Evolutionary conservation across 1,139 yeast species (phyloP).

Genomic region (Tardiomyces depauwii): DNA sequence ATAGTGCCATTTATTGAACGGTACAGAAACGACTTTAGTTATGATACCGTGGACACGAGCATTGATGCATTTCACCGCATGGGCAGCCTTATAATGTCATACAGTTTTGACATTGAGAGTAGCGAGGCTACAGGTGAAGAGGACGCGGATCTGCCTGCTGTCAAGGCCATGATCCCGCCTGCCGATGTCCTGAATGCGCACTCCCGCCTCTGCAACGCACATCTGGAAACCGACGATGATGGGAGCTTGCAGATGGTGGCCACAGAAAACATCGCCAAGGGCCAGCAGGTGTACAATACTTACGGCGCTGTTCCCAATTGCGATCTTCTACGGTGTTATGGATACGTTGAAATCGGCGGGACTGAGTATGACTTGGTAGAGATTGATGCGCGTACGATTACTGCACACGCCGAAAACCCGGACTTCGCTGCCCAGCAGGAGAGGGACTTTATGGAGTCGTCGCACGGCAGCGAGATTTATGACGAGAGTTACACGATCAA

Average conservation of each 20-base stretch:
- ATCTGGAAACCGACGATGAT: conserved; percentile 29
- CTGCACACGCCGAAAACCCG: conserved; percentile 10
- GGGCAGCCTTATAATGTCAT: conserved; percentile 61
- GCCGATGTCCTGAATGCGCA: conserved; percentile 90
- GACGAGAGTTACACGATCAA: conserved; percentile 5
- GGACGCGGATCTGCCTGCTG: conserved; percentile 26
- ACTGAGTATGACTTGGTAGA: conserved; percentile 80
- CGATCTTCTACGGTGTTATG: conserved; percentile 80
- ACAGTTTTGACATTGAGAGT: conserved; percentile 48
- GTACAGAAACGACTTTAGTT: conserved; percentile 13
- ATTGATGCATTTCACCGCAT: conserved; percentile 53
- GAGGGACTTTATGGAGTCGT: conserved; percentile 6
- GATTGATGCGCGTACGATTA: conserved; percentile 23
- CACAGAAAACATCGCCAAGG: conserved; percentile 45
- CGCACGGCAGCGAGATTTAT: conserved; percentile 9
- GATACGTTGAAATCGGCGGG: conserved; percentile 72
- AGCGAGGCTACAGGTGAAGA: conserved; percentile 18
- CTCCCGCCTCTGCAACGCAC: conserved; percentile 68
- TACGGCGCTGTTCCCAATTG: conserved; percentile 88
- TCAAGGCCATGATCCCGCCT: conserved; percentile 84
- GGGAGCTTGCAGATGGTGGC: conserved; percentile 55
- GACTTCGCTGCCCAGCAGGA: conserved; percentile 6
- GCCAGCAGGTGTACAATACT: conserved; percentile 74
- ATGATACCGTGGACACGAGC: conserved; percentile 27
- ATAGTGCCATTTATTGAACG: conserved; percentile 25